Conservation (phyloP, 768 basidiomycete species). For the Trichaptum fuscoviolaceum region DNA sequence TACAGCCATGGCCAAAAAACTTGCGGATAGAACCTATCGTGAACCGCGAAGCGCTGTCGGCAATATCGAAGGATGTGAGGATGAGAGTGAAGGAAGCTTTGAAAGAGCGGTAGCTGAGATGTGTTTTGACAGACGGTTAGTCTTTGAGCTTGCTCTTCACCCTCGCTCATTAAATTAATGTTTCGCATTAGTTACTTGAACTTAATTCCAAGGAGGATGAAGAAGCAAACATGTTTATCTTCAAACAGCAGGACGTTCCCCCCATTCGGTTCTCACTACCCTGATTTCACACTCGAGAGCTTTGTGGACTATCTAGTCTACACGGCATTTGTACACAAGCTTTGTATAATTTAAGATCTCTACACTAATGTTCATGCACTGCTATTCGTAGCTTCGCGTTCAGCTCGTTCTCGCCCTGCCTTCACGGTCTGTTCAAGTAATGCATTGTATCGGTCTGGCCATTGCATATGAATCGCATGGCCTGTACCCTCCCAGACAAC, state of each 20-base stretch:
- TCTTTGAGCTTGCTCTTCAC: not conserved
- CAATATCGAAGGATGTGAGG: constrained; percentile 4
- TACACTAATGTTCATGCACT: not conserved
- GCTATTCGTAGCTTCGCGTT: not conserved
- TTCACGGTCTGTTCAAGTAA: constrained; percentile 51
- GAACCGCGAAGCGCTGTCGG: constrained; percentile 2
- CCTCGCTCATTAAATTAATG: not conserved
- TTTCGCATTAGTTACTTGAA: not conserved
- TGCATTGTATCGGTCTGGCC: constrained; percentile 43
- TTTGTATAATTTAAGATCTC: not conserved
- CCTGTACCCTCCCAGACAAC: constrained; percentile 59
- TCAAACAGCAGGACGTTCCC: not conserved
- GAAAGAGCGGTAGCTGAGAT: constrained; percentile 10
- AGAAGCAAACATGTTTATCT: not conserved
- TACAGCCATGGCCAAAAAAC: constrained; percentile 9
- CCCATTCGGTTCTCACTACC: not conserved
- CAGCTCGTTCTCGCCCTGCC: constrained; percentile 34
- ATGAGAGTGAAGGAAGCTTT: constrained; percentile 5
- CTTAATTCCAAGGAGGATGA: not conserved
- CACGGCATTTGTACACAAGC: not conserved
- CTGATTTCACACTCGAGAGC: not conserved
- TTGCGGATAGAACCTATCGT: constrained; percentile 9
- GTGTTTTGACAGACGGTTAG: not conserved
- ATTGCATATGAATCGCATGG: constrained; percentile 55
- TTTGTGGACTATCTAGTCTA: not conserved